Base-by-base conservation (phyloP, 495 filamentous ascomycete species). In the Zalerion maritima region DNA sequence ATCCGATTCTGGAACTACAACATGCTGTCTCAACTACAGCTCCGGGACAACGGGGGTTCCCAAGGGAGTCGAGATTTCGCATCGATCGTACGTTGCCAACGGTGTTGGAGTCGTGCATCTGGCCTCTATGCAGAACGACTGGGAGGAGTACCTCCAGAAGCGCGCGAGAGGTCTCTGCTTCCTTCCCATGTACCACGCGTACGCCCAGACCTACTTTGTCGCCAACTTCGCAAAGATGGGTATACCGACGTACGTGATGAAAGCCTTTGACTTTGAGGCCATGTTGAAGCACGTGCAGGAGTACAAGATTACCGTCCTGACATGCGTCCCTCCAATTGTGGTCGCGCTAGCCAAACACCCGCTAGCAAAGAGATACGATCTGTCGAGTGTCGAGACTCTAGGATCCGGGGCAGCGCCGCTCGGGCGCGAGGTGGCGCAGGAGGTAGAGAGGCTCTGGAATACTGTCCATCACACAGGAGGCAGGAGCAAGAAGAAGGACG, bases 1-100 rank as follows among this genome's bases (percentile, higher is more conserved):
- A 0, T 21, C 32, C 3, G 45, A 62, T 30, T 29, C 60, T 0
- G 38, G 31, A 5, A 30, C 31, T 23, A 52, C 54, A 5, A 43
- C 52, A 5, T 60, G 59, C 38, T 62, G 56, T 25, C 59, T 86
- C 30, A 83, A 83, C 41, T 84, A 84, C 51, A 72, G 63, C 31
- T 70, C 63, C 28, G 83, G 83, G 2, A 92, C 83, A 5, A 91
- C 82, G 0, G 83, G 83, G 3, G 58, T 81, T 4, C 78, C 83
- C 9, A 92, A 91, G 46, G 83, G 83, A 14, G 83, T 87, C 14
- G 74, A 79, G 49, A 73, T 89, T 36, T 67, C 73, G 9, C 82
- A 91, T 49, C 50, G 57, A 21, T 75, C 80, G 37, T 78, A 84
- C 41, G 59, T 80, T 13, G 59, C 78, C 27, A 84, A 89, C 46